Percentiles rank a stretch among this genome's conserved stretches.
phyloP scores from a whole-genome alignment of 352 stramenopile species.

The Phytopythium montanum region DNA sequence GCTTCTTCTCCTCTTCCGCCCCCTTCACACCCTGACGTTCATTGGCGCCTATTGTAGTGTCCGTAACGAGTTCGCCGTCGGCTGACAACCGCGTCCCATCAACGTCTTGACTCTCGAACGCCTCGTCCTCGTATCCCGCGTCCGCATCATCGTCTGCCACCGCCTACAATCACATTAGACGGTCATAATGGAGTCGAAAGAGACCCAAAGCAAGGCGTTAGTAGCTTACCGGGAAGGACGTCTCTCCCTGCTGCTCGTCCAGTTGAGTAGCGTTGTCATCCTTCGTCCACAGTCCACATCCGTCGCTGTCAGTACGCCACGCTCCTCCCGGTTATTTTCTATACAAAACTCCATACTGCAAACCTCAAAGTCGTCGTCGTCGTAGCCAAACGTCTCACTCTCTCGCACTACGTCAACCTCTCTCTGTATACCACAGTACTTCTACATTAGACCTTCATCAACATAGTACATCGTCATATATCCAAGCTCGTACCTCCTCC shows the following conservation, averaged over 20 bases:
- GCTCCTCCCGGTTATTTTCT: background rate
- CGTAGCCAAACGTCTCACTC: conserved; percentile 59
- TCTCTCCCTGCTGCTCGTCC: background rate
- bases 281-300: background rate
- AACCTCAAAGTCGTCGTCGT: conserved; percentile 75
- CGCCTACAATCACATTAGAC: background rate
- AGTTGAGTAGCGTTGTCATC: background rate
- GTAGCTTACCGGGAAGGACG: background rate
- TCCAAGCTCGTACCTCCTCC: background rate
- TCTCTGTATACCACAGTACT: background rate
- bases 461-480: background rate
- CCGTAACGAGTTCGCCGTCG: background rate
- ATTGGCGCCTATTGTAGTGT: background rate
- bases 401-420: conserved; percentile 2
- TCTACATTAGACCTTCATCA: background rate
- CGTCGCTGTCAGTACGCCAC: background rate
- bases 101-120: conserved; percentile 27
- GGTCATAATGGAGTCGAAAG: background rate
- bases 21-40: background rate
- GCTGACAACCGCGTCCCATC: background rate
- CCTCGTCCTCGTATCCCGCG: conserved; percentile 36
- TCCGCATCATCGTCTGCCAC: conserved; percentile 11
- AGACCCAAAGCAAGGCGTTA: background rate
- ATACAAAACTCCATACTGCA: background rate
- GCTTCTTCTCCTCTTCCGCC: conserved; percentile 1